Evolutionary conservation across 768 basidiomycete genomes (phyloP).

Genomic region (Amanita jacksonii): DNA sequence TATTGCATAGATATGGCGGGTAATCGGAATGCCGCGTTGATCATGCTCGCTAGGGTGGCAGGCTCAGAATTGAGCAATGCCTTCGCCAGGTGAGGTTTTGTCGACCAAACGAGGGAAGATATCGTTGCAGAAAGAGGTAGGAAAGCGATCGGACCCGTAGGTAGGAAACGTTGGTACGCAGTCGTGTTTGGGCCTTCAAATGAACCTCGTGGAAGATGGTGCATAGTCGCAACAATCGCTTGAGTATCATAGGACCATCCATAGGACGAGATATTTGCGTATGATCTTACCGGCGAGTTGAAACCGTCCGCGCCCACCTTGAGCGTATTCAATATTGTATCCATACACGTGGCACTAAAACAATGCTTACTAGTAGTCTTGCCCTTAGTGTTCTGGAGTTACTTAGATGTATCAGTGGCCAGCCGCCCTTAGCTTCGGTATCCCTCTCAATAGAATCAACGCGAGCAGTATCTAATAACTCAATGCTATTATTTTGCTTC

Average conservation of each 20-base stretch:
- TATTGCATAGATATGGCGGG: constrained; percentile 67
- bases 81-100: constrained; percentile 64
- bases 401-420: constrained; percentile 75
- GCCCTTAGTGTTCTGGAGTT: constrained; percentile 57
- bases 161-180: constrained; percentile 91
- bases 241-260: constrained; percentile 90
- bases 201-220: constrained; percentile 55
- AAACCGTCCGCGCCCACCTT: constrained; percentile 94
- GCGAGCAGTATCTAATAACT: constrained; percentile 62
- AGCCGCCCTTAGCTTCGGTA: constrained; percentile 43
- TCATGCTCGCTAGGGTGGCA: constrained; percentile 56
- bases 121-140: constrained; percentile 71
- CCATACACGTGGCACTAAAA: not conserved
- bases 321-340: not conserved
- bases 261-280: constrained; percentile 75
- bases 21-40: constrained; percentile 87
- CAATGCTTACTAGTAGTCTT: constrained; percentile 53
- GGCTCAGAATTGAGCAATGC: constrained; percentile 60
- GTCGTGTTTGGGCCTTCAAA: constrained; percentile 63
- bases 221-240: constrained; percentile 83
- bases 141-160: constrained; percentile 93
- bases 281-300: constrained; percentile 87
- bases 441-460: constrained; percentile 63
- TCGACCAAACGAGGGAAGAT: constrained; percentile 95
- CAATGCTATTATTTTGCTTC: constrained; percentile 36